These are phyloP conservation scores for Rickenella mellea DNA, from an alignment of 768 basidiomycete genomes.

Conservation along the genomic window DNA sequence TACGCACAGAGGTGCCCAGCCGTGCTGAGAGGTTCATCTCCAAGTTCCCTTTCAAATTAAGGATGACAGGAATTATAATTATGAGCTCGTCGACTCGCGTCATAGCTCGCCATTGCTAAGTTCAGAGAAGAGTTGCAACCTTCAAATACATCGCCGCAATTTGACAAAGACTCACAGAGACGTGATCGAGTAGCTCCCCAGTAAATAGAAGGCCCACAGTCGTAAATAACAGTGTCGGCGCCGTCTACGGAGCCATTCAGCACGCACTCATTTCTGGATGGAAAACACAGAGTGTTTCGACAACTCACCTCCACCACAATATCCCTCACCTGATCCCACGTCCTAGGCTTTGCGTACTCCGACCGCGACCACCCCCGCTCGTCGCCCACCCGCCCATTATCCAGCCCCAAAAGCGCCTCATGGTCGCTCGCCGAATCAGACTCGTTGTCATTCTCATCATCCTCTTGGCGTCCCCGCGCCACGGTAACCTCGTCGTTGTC, in stretches of 20 bases:
- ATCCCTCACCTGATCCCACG: conserved; percentile 46
- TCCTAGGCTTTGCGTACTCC: too few species aligned
- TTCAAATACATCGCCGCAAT: too few species aligned
- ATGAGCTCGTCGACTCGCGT: conserved; percentile 87
- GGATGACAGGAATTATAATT: conserved; percentile 88
- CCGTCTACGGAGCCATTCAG: conserved; percentile 64
- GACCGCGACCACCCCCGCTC: too few species aligned
- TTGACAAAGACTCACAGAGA: conserved; percentile 77
- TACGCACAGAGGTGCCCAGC: conserved; percentile 69
- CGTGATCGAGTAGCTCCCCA: conserved; percentile 79
- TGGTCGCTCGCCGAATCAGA: too few species aligned
- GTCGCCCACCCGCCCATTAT: too few species aligned
- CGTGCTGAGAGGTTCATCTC: conserved; percentile 98
- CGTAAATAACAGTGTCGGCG: conserved; percentile 79
- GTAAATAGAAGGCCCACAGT: conserved; percentile 82
- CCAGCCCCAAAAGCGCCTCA: too few species aligned
- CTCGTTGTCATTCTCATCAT: too few species aligned
- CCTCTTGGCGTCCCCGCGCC: too few species aligned
- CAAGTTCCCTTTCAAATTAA: conserved; percentile 95
- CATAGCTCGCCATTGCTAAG: conserved; percentile 84
- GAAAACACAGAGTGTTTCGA: neutral
- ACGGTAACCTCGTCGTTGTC: too few species aligned
- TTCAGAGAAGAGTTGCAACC: conserved; percentile 1
- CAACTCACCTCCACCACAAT: conserved; percentile 64
- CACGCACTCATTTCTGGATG: neutral